Base-by-base conservation (phyloP, 805 yeast species). In the Brettanomyces sp. region DNA sequence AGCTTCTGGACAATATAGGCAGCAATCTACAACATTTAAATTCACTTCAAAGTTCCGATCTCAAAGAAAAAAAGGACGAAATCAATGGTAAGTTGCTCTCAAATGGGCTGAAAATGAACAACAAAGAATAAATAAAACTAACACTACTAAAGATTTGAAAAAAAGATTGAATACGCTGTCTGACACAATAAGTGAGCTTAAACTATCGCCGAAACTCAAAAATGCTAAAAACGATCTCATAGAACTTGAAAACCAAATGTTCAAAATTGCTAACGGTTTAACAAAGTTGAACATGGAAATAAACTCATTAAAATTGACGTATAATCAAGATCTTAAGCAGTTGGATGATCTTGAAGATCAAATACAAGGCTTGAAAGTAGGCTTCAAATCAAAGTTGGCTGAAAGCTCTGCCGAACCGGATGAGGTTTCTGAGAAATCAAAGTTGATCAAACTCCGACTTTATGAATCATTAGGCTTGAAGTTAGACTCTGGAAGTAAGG, bases 381-480 rank as follows among this genome's bases (percentile, higher is more conserved):
- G 11, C 36, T 40, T 43, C 39, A 45, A 13, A 22, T 22, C 2
- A n/a, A 48, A 46, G 41, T 28, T 28, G 32, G 32, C 32, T 28
- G 32, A 28, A 28, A 28, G 11, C 32, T 28, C 32, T 28, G 47
- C 39, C 28, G 45, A 36, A 23, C 34, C 41, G 7, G 45, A 44
- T 30, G 60, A 37, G 14, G 14, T 32, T 13, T 28, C 43, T 73
- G 76, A 54, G 64, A 76, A 9, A 21, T 42, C 51, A 22, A 67
- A 69, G 38, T 64, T 69, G 33, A 57, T 84, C 53, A 80, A 79
- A 53, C 60, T 83, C 43, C 76, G 77, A 54, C 64, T 85, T 18
- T 83, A 70, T 59, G 74, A 79, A 51, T 76, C 76, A 40, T 56
- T 82, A 48, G 91, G 89, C 1, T 58, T 84, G 5, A 68, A 41